Evolutionary conservation across 2,329 filamentous ascomycete species (phyloP), one percentile per base, ranked within the genome.

Genomic region (Hypoxylon sp.): DNA sequence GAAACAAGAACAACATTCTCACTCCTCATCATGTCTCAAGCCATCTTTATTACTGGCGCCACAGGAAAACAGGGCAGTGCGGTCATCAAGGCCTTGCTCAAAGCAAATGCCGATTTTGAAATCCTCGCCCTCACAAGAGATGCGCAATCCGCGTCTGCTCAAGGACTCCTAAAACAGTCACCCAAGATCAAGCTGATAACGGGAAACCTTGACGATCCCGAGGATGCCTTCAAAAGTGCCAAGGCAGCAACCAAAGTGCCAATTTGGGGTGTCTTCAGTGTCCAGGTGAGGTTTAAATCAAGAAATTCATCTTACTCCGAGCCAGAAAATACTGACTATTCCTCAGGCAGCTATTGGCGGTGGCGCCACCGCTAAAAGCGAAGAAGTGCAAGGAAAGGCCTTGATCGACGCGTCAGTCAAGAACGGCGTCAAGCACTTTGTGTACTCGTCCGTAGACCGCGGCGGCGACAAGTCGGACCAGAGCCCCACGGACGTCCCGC

Each of bases 61-160:
- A 77, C 74, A 2, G 74, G 74, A 52, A 75, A 75, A 35, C 74
- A 77, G 48, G 74, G 74, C 23, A 69, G 74, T 17, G 72, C 74
- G 23, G 67, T 75, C 18, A 69, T 77, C 35, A 65, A 63, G 21
- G 64, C 63, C 9, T 64, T 77, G 6, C 33, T 74, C 17, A 64
- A 66, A 18, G 55, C 67, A 3, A 65, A 74, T n/a, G 63, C 71
- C 42, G 59, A 71, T 63, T 79, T 80, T 57, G 76, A 79, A 10
- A 83, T 88, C 48, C 77, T 86, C 13, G 87, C 86, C 5, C 76
- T 88, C 18, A 88, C 86, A 2, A 82, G 86, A 58, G 78, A 88
- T 65, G 65, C 78, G 0, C 68, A 72, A n/a, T 85, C 83, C 0
- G 45, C 72, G 0, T 77, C 77, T 1, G 82, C 85, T 0, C 76